phyloP scores from a whole-genome alignment of 768 basidiomycete genomes.

The Hypholoma fasciculare region DNA sequence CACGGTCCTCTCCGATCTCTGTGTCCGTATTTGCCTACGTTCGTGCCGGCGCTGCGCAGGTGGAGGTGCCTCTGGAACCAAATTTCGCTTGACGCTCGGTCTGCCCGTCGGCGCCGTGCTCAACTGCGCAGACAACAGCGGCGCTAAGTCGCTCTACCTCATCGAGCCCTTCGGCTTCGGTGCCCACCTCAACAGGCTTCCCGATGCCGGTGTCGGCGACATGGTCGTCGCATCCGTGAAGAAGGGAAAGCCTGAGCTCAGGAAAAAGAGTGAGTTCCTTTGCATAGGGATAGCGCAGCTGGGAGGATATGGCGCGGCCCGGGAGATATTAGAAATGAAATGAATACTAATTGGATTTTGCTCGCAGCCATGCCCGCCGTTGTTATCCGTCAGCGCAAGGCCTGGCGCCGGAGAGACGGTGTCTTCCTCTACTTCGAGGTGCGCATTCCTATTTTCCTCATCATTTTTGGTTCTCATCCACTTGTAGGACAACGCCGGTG shows the following conservation, averaged over 20 bases:
- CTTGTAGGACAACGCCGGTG: slow-evolving; percentile 86
- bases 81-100: slow-evolving; percentile 94
- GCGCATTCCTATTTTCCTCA: slow-evolving; percentile 16
- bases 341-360: neutral
- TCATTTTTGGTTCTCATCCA: neutral
- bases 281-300: neutral
- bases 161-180: slow-evolving; percentile 97
- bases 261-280: slow-evolving; percentile 90
- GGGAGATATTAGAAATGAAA: neutral
- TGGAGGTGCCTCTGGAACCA: slow-evolving; percentile 84
- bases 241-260: slow-evolving; percentile 99
- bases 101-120: slow-evolving; percentile 92
- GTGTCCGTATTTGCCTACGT: neutral
- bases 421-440: slow-evolving; percentile 99
- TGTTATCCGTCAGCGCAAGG: slow-evolving; percentile 95
- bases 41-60: slow-evolving; percentile 20
- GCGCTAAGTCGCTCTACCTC: slow-evolving; percentile 92
- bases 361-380: slow-evolving; percentile 91
- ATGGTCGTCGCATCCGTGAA: slow-evolving; percentile 98
- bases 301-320: neutral
- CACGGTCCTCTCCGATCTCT: neutral
- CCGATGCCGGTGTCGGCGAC: slow-evolving; percentile 93
- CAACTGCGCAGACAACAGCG: slow-evolving; percentile 99
- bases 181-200: slow-evolving; percentile 94
- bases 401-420: slow-evolving; percentile 97